Base-by-base conservation (phyloP, 352 stramenopile species). In the Pythium volutum region DNA sequence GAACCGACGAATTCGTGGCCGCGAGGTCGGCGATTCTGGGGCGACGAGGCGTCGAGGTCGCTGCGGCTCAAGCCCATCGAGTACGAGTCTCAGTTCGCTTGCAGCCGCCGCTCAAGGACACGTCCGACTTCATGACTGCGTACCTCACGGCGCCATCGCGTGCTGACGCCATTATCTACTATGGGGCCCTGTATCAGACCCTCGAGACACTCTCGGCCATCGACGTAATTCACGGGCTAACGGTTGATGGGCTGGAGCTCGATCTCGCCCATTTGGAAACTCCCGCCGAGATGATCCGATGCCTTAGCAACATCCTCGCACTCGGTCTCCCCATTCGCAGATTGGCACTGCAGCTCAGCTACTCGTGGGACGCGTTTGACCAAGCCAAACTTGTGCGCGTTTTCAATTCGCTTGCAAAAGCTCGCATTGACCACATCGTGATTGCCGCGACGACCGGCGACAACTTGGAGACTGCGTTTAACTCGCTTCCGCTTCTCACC, bases 341-440 rank as follows among this genome's bases (percentile, higher is more conserved):
- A 20, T 33, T 56, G 4, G 49, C 20, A n/a, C 8, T 56, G n/a
- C 31, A 43, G 23, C 31, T 56, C 20, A 33, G 8, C 8, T 56
- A 56, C 36, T 46, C 49, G 15, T 56, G 49, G 49, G 49, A 56
- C 36, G 36, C 6, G n/a, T 56, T 56, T 22, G 49, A 56, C 33
- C 49, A 56, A 22, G 20, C 31, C 20, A 43, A 16, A 23, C 14
- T 56, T 18, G 29, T 56, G 5, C 3, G 14, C 1, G 34, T 29
- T 20, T 20, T 56, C 18, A 56, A 56, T 31, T 20, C 20, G 9
- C 7, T n/a, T 1, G 1, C 6, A 45, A 56, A 4, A 8, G 33
- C 9, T 16, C 33, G 31, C 20, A 46, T 56, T 25, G 33, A 56
- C 12, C 49, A 56, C 33, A 3, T 56, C 10, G 36, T 33, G n/a